These are phyloP conservation scores for Penicillium sclerotigenum DNA, from an alignment of 2,329 filamentous ascomycete species.

Conservation along the genomic window DNA sequence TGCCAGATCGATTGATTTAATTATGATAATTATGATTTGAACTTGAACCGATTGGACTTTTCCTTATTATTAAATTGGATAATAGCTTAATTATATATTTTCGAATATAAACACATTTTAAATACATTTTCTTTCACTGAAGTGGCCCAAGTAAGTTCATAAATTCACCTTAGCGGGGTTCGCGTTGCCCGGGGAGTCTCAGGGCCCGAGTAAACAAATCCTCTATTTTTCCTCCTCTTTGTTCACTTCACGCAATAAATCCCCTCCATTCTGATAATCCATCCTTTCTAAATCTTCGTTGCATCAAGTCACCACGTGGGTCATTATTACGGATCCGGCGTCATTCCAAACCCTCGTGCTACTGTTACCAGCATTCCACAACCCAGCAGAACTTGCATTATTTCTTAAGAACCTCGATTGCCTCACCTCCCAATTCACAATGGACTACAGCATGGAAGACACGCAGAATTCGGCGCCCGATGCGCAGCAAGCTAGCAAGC, in stretches of 20 bases:
- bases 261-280: neutral
- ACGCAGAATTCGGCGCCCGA: conserved; percentile 67
- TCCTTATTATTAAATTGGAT: neutral
- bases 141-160: neutral
- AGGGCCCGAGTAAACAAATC: conserved; percentile 5
- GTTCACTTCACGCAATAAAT: neutral
- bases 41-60: neutral
- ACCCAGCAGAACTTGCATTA: neutral
- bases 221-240: neutral
- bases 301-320: neutral
- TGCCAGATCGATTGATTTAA: neutral
- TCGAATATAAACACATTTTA: neutral
- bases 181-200: conserved; percentile 9
- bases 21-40: too few relatives aligned
- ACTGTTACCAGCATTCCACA: conserved; percentile 6
- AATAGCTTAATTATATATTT: neutral
- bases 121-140: neutral
- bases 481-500: conserved; percentile 60
- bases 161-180: conserved; percentile 2
- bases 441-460: conserved; percentile 59
- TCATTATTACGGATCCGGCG: conserved; percentile 4
- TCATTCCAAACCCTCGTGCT: conserved; percentile 7
- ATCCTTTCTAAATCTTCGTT: neutral
- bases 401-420: neutral
- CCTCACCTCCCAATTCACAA: conserved; percentile 24